Evolutionary conservation across 345 rosid genomes (phyloP), one percentile per base, ranked within the genome.

Genomic region (Hibiscus syriacus): DNA sequence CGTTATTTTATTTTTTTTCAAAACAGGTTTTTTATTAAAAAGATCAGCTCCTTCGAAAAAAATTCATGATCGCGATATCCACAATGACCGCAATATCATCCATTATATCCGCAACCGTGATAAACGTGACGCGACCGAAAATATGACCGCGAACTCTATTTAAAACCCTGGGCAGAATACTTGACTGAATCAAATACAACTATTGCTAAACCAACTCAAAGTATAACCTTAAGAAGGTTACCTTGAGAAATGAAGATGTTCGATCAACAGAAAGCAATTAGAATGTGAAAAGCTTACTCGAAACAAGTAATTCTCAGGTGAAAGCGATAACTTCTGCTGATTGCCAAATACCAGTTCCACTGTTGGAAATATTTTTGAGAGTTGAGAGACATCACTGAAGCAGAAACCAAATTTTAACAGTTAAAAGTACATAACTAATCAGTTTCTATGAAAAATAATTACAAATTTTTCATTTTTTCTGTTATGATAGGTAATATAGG

Each of bases 221-320:
- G 9, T 58, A 34, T 12, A 41, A 56, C 30, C 30, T 39, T 56
- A 63, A 67, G 11, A 56, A 70, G 25, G 23, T 48, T 14, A 16
- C 6, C 50, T 54, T 43, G 26, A 36, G 7, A 58, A 45, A 45
- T 45, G 3, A 25, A 64, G 16, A n/a, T 8, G 55, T 45, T 64
- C 67, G 25, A 64, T 43, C 67, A 13, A 19, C 43, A 9, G 16
- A 54, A 54, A 72, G 70, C 25, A 57, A 63, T 71, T 50, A 55
- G 46, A 43, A 43, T 43, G 11, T 41, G 48, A 70, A 65, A 17
- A 25, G 69, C 96, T 82, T 72, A 90, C 97, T 63, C 83, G 85
- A 69, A 91, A 94, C 71, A 94, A 73, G 78, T 94, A 94, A 75
- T 94, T 94, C 80, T 94, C 99, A 60, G 99, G 96, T 1, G 97